A percentile compares a stretch with the other conserved stretches of the same genome.
These are phyloP conservation scores for Suillus americanus DNA, from an alignment of 768 basidiomycete genomes.

Conservation along the genomic window DNA sequence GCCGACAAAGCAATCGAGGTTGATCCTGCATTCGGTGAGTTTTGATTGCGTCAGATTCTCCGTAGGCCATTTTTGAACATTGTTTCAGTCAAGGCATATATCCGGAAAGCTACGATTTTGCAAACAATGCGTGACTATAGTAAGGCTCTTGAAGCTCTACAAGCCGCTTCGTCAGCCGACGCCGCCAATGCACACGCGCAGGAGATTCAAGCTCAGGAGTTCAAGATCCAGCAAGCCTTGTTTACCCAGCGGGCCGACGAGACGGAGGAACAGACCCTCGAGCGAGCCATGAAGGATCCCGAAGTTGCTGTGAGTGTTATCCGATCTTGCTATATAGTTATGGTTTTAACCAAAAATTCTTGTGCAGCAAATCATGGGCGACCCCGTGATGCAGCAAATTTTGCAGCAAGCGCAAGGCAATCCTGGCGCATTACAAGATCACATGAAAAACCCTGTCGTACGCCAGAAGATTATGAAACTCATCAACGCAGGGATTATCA, in stretches of 20 bases:
- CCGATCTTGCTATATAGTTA: not conserved
- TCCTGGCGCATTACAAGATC: conserved; percentile 87
- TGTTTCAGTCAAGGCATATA: conserved; percentile 79
- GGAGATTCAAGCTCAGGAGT: conserved; percentile 80
- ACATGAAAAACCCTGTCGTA: conserved; percentile 91
- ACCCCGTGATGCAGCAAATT: conserved; percentile 93
- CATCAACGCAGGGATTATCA: conserved; percentile 91
- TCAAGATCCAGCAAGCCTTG: conserved; percentile 79
- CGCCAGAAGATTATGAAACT: conserved; percentile 85
- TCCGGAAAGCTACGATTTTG: conserved; percentile 87
- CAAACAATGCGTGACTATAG: conserved; percentile 90
- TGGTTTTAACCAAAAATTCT: conserved; percentile 8
- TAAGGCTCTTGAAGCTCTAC: conserved; percentile 81
- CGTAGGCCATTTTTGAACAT: not conserved
- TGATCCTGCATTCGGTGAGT: conserved; percentile 80
- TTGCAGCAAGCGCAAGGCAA: conserved; percentile 91
- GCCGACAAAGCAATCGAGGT: conserved; percentile 90
- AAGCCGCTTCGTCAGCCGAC: conserved; percentile 77
- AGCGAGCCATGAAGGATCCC: conserved; percentile 96
- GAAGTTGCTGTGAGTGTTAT: conserved; percentile 76
- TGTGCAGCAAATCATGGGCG: conserved; percentile 74
- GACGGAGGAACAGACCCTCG: conserved; percentile 88
- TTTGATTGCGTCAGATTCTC: not conserved
- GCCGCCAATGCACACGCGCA: conserved; percentile 75
- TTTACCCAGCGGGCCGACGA: conserved; percentile 79